Conservation (phyloP, 208 protist genomes). For the Leishmania gerbilli region DNA sequence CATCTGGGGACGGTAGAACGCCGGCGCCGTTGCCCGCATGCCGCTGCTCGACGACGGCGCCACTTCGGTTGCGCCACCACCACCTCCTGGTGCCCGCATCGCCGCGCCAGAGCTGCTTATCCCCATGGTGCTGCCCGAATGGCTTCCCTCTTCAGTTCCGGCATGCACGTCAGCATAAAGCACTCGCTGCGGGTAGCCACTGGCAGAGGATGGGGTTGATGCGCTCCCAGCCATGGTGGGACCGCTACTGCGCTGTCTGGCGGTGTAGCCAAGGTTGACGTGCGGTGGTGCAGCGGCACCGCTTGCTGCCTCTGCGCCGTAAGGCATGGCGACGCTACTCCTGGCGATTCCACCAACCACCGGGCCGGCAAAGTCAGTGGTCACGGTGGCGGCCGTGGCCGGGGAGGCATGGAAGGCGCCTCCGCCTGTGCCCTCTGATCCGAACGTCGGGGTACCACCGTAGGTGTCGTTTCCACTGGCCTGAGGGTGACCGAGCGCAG, state of each 20-base stretch:
- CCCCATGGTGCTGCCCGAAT: neutral
- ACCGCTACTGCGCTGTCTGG: neutral
- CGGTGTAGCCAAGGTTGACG: conserved; percentile 22
- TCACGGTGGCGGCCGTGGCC: neutral
- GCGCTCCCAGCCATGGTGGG: neutral
- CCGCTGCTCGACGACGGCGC: conserved; percentile 1
- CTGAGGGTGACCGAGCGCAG: neutral
- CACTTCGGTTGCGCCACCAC: neutral
- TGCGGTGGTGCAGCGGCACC: conserved; percentile 18
- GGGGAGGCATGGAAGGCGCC: neutral
- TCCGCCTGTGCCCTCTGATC: neutral
- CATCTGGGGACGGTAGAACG: conserved; percentile 13
- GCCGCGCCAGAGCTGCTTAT: neutral
- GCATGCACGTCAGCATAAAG: neutral
- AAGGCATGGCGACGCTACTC: neutral
- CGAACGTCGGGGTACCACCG: neutral
- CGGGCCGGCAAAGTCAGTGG: neutral
- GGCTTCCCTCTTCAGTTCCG: neutral
- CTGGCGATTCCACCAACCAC: neutral
- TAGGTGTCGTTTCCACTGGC: neutral
- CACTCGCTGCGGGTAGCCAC: neutral
- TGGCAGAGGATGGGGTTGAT: conserved; percentile 1
- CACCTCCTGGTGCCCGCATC: neutral
- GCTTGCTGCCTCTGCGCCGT: neutral
- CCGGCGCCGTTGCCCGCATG: conserved; percentile 13